Base-by-base conservation (phyloP, 306 rosid species). In the Glycine soja region DNA sequence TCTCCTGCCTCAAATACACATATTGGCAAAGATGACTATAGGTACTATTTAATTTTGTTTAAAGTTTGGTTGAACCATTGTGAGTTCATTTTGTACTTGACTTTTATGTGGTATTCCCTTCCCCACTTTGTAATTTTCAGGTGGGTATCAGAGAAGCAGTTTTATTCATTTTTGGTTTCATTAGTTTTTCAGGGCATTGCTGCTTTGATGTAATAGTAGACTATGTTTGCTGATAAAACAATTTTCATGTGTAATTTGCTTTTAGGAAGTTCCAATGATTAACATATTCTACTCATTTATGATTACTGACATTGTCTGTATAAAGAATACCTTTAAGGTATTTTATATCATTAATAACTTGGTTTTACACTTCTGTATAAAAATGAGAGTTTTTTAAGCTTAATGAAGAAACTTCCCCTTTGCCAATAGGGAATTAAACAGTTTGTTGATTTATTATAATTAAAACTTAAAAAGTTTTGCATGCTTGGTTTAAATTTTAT, bases 1-100 rank as follows among this genome's bases (percentile, higher is more conserved):
- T 95, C 99, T 14, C 98, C 96, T 56, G 86, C 90, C 62, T 87
- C 90, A 43, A 85, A 77, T 84, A 84, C 94, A 62, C 87, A 87
- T 61, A 74, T 54, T 72, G 90, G 92, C 81, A 75, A 86, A 66
- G 96, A 95, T 81, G 98, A 91, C 66, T 86, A 84, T 85, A 95
- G 98, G 98, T 95, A 81, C 19, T 50, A 10, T 13, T 51, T 24
- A 9, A 13, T 34, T 65, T 61, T 62, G 30, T 72, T 76, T 65
- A 12, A 76, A 69, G 34, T 72, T 73, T 86, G 43, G n/a, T 72
- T 61, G 50, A 42, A 59, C 32, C 57, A 11, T 24, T 81, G 10
- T 2, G 62, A 56, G 38, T 32, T 46, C 5, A 5, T 59, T 47
- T 46, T 54, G 8, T 74, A 59, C 15, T 76, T 45, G 62, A 45